Conservation (phyloP, 1,139 yeast genomes). For the Petasospora rhodanensis region DNA sequence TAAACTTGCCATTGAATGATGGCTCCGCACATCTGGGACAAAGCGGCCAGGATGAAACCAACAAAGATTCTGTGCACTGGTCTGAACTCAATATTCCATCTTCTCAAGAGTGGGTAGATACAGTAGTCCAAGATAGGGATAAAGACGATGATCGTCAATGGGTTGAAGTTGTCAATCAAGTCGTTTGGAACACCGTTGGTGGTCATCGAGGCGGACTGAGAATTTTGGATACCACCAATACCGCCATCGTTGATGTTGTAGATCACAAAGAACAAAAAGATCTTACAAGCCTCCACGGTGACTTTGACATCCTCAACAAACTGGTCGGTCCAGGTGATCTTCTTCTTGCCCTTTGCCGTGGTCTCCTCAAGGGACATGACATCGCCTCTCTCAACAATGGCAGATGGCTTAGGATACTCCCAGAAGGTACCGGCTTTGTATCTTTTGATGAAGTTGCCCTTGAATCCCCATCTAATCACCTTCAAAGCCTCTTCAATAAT, state of each 20-base stretch:
- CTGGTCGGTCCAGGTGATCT: constrained; percentile 39
- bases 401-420: constrained; percentile 53
- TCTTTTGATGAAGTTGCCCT: constrained; percentile 38
- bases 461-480: constrained; percentile 38
- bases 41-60: constrained; percentile 71
- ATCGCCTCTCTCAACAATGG: constrained; percentile 28
- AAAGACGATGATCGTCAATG: constrained; percentile 58
- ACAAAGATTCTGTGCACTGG: constrained; percentile 69
- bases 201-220: constrained; percentile 64
- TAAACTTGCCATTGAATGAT: constrained; percentile 74
- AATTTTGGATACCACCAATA: constrained; percentile 56
- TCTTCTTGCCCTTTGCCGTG: constrained; percentile 33
- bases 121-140: constrained; percentile 59
- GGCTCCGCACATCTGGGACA: constrained; percentile 77
- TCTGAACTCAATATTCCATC: constrained; percentile 49
- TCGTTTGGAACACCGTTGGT: constrained; percentile 70
- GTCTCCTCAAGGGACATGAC: constrained; percentile 19
- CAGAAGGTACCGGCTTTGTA: constrained; percentile 38
- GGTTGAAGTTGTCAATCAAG: constrained; percentile 63
- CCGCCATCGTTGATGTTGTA: constrained; percentile 66
- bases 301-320: constrained; percentile 59
- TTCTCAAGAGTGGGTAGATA: constrained; percentile 58
- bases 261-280: constrained; percentile 58
- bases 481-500: constrained; percentile 41
- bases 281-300: constrained; percentile 56